These are phyloP conservation scores for Pseudonitzschia multistriata DNA, from an alignment of 108 stramenopile species.

Conservation along the genomic window DNA sequence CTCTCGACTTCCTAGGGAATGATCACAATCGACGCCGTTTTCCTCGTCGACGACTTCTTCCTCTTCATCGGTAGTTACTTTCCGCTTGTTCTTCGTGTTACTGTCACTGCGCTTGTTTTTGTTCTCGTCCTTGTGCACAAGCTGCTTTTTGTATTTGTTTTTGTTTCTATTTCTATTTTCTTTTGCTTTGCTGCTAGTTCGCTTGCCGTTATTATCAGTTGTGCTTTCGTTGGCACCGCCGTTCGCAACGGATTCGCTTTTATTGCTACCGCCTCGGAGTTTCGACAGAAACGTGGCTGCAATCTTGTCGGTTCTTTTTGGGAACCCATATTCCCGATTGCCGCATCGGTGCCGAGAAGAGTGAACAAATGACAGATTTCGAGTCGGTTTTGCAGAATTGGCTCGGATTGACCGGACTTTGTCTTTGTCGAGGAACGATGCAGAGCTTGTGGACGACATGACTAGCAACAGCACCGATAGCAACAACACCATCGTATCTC, in stretches of 20 bases:
- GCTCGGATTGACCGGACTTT: no score
- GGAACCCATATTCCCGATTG: background rate
- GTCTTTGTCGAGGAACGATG: background rate
- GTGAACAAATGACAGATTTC: background rate
- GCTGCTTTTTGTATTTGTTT: no score
- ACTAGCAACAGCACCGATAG: background rate
- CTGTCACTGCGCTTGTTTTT: background rate
- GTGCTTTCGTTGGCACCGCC: no score
- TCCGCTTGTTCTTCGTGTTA: background rate
- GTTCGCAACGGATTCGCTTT: background rate
- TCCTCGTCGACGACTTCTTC: background rate
- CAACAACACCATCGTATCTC: background rate
- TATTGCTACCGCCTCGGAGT: slow-evolving; percentile 11
- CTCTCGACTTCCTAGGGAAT: no score
- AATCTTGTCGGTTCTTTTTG: background rate
- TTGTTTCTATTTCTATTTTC: no score
- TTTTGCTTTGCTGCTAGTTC: no score
- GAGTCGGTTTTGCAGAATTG: background rate
- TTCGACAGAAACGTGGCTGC: background rate
- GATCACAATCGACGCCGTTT: no score
- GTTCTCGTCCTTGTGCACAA: background rate
- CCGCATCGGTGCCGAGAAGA: background rate
- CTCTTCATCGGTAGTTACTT: background rate
- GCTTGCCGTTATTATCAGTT: no score
- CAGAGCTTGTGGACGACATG: background rate